Percentiles rank a stretch among this genome's conserved stretches.
These are phyloP conservation scores for Rhizophora apiculata DNA, from an alignment of 345 rosid species.

Conservation along the genomic window DNA sequence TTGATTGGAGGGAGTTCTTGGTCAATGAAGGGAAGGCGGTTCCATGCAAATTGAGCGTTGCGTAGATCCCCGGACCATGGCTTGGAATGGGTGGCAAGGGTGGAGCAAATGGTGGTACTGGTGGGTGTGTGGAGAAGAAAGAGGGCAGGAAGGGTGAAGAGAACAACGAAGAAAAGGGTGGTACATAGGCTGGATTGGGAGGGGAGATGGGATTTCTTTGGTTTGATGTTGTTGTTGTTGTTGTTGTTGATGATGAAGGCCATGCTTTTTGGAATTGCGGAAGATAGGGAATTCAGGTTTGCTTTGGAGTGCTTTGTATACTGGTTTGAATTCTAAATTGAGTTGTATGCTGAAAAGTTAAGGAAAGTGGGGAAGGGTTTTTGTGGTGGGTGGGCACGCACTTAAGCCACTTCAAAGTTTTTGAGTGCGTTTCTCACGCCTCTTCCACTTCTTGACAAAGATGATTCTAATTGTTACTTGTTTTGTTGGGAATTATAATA, in stretches of 20 bases:
- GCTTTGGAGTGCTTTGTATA: neutral
- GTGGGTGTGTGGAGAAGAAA: conserved; percentile 63
- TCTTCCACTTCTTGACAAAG: neutral
- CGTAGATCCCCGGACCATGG: conserved; percentile 81
- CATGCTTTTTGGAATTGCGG: conserved; percentile 28
- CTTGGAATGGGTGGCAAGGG: conserved; percentile 9
- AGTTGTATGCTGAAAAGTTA: conserved; percentile 6
- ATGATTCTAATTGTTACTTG: neutral
- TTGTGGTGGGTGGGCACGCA: conserved; percentile 26
- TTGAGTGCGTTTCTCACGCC: conserved; percentile 47
- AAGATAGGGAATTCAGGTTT: neutral
- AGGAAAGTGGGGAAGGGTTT: conserved; percentile 22
- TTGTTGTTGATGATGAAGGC: conserved; percentile 61
- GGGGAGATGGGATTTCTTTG: conserved; percentile 41
- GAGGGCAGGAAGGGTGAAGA: conserved; percentile 75
- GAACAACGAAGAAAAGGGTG: conserved; percentile 67
- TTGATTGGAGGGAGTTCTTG: conserved; percentile 23
- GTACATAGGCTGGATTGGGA: conserved; percentile 48
- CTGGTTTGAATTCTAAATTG: neutral
- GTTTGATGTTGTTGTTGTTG: conserved; percentile 61
- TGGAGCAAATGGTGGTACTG: conserved; percentile 29
- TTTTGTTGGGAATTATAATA: neutral
- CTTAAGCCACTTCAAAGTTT: conserved; percentile 19
- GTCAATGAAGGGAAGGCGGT: conserved; percentile 46
- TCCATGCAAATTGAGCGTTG: conserved; percentile 61